Evolutionary conservation across 2,329 filamentous ascomycete genomes (phyloP).

Genomic region (Phyllosticta ampelicida): DNA sequence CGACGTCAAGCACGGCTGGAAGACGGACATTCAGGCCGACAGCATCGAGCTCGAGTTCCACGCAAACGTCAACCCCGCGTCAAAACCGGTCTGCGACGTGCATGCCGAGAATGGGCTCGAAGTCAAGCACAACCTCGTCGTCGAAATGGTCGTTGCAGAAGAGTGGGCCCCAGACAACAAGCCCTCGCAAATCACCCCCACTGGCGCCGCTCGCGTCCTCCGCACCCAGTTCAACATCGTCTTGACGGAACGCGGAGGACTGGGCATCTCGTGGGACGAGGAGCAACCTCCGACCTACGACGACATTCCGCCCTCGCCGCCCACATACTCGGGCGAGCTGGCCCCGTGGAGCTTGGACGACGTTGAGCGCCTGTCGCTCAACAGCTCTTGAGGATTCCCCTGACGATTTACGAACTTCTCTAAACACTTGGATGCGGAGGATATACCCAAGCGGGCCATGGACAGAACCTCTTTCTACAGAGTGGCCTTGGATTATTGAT

Average conservation of each 20-base stretch:
- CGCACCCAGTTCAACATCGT: conserved; percentile 81
- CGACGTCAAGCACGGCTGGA: conserved; percentile 82
- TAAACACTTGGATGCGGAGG: conserved; percentile 10
- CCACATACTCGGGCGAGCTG: conserved; percentile 34
- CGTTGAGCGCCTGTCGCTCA: conserved; percentile 10
- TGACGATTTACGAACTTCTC: not conserved
- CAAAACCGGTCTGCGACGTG: conserved; percentile 66
- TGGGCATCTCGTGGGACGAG: conserved; percentile 95
- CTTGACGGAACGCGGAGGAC: conserved; percentile 71
- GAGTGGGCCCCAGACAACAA: conserved; percentile 66
- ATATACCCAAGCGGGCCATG: conserved; percentile 10
- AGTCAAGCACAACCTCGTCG: conserved; percentile 72
- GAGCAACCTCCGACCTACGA: conserved; percentile 90
- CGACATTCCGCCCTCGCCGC: conserved; percentile 80
- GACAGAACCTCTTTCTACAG: conserved; percentile 1
- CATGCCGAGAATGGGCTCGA: conserved; percentile 64
- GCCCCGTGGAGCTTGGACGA: conserved; percentile 13
- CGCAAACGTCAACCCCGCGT: conserved; percentile 48
- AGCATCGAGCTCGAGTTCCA: conserved; percentile 71
- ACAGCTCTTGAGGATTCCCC: conserved; percentile 6
- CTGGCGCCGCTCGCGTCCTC: conserved; percentile 79
- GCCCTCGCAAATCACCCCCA: conserved; percentile 67
- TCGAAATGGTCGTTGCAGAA: conserved; percentile 90
- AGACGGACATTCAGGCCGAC: conserved; percentile 59
- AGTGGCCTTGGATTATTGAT: not conserved